phyloP scores from a whole-genome alignment of 768 basidiomycete species.

The Xerocomus brunneocitrinus region DNA sequence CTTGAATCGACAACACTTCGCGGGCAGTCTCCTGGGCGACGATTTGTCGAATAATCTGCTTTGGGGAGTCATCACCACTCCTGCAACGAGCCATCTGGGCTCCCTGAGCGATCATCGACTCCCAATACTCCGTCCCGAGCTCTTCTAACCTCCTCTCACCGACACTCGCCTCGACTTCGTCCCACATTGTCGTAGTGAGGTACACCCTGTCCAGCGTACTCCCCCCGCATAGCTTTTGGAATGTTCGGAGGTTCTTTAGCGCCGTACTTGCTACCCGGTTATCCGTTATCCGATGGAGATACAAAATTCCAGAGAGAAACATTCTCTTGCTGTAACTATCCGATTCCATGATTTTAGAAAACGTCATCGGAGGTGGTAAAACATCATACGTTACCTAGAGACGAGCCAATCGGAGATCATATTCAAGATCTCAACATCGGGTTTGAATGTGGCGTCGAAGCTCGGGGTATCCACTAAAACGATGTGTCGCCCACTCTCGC shows the following conservation, averaged over 20 bases:
- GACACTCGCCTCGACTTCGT: background rate
- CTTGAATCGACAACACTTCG: background rate
- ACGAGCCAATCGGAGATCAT: background rate
- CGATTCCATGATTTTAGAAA: background rate
- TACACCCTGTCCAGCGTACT: background rate
- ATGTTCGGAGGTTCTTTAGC: background rate
- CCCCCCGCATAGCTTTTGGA: background rate
- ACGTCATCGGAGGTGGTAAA: background rate
- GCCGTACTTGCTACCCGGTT: background rate
- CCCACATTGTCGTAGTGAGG: background rate
- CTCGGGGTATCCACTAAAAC: background rate
- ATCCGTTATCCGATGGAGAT: background rate
- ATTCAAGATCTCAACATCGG: background rate
- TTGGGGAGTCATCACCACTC: background rate
- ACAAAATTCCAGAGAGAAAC: background rate
- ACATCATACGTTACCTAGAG: background rate
- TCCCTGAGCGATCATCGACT: background rate
- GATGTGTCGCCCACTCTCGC: background rate
- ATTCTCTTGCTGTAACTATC: background rate
- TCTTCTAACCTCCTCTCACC: background rate
- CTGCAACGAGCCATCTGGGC: background rate
- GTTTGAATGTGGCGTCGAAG: background rate
- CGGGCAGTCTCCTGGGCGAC: background rate
- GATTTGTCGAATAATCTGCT: background rate
- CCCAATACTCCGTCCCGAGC: background rate